Conservation (phyloP, 495 filamentous ascomycete genomes). For the Ramalina peruviana region DNA sequence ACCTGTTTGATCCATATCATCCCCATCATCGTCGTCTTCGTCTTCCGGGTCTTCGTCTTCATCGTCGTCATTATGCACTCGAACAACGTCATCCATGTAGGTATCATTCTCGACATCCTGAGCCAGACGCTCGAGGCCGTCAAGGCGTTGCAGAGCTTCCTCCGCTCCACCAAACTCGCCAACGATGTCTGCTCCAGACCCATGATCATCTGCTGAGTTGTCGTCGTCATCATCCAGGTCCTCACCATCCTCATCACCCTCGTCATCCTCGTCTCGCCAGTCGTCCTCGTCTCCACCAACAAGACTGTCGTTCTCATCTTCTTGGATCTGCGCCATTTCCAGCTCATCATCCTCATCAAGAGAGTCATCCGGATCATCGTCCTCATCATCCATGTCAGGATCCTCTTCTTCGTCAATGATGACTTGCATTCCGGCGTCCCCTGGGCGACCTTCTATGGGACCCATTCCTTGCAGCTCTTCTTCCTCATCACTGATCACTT, state of each 20-base stretch:
- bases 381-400: constrained; percentile 54
- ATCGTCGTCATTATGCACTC: constrained; percentile 49
- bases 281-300: constrained; percentile 43
- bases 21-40: constrained; percentile 57
- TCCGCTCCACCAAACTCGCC: constrained; percentile 13
- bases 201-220: constrained; percentile 8
- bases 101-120: constrained; percentile 13
- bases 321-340: constrained; percentile 43
- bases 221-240: constrained; percentile 5
- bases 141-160: constrained; percentile 13
- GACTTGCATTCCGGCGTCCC: constrained; percentile 62
- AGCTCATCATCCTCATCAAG: constrained; percentile 41
- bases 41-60: constrained; percentile 23
- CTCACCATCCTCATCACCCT: constrained; percentile 36
- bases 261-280: constrained; percentile 51
- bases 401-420: constrained; percentile 61
- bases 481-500: constrained; percentile 81
- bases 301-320: constrained; percentile 50
- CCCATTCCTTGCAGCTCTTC: constrained; percentile 69
- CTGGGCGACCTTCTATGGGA: constrained; percentile 69
- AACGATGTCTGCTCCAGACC: constrained; percentile 10
- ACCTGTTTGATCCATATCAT: constrained; percentile 56
- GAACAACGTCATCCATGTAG: constrained; percentile 45
- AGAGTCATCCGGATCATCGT: constrained; percentile 40
- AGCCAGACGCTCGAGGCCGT: constrained; percentile 7